Conservation (phyloP, 495 filamentous ascomycete genomes). For the Cenococcum geophilum region DNA sequence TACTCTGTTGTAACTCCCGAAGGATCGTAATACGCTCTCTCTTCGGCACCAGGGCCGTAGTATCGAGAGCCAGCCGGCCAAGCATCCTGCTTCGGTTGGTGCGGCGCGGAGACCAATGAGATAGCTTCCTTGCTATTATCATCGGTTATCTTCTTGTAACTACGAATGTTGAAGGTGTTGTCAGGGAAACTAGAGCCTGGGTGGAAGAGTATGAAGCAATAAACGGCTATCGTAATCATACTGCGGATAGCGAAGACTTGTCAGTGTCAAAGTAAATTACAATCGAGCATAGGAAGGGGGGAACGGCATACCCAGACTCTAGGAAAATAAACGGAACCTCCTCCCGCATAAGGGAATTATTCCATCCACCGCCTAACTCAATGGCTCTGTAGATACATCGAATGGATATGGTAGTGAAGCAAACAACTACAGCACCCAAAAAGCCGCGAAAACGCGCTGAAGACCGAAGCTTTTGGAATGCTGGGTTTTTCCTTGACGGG, state of each 20-base stretch:
- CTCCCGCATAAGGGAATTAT: slow-evolving; percentile 4
- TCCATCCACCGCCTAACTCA: slow-evolving; percentile 29
- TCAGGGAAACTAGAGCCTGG: neutral
- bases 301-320: neutral
- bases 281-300: neutral
- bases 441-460: neutral
- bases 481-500: neutral
- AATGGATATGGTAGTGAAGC: slow-evolving; percentile 18
- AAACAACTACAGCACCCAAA: neutral
- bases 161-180: neutral
- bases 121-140: neutral
- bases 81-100: too few relatives aligned
- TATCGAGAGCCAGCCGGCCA: too few relatives aligned
- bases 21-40: too few relatives aligned
- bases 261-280: neutral
- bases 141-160: neutral
- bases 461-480: neutral
- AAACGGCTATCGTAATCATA: neutral
- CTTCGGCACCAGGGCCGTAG: too few relatives aligned
- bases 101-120: neutral
- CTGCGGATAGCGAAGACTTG: neutral
- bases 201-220: neutral
- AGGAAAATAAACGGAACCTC: neutral
- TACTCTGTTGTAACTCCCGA: too few relatives aligned
- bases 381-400: slow-evolving; percentile 29